Conservation (phyloP, 352 stramenopile genomes). For the Peronospora belbahrii region DNA sequence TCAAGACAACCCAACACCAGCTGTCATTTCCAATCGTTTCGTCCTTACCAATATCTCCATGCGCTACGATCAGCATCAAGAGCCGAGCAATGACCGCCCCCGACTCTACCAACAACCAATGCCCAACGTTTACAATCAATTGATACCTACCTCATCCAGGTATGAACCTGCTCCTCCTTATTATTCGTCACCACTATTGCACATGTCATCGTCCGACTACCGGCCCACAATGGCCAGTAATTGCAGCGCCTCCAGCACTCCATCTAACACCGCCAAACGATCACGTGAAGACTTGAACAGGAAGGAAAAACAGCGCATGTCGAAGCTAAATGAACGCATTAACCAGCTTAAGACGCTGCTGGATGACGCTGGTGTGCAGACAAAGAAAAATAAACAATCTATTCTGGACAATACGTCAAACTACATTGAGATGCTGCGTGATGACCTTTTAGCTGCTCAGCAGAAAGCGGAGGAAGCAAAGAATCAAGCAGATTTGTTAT, state of each 20-base stretch:
- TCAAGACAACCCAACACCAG: too few relatives aligned
- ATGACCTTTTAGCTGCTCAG: constrained; percentile 47
- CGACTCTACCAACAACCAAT: constrained; percentile 46
- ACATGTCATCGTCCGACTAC: constrained; percentile 32
- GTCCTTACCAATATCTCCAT: constrained; percentile 13
- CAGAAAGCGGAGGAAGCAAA: constrained; percentile 52
- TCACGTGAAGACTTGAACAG: constrained; percentile 75
- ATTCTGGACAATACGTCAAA: constrained; percentile 60
- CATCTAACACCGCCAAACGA: constrained; percentile 38
- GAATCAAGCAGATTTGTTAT: constrained; percentile 25
- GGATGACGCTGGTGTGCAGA: constrained; percentile 55
- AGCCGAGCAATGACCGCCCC: constrained; percentile 31
- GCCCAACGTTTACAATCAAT: constrained; percentile 29
- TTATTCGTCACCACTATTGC: constrained; percentile 37
- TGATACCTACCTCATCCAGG: constrained; percentile 32
- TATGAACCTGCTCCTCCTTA: constrained; percentile 38
- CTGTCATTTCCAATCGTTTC: background rate
- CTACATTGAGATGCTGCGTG: constrained; percentile 66
- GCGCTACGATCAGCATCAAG: constrained; percentile 22
- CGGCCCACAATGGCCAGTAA: constrained; percentile 35
- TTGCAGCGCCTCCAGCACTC: constrained; percentile 26
- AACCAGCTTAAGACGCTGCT: constrained; percentile 61
- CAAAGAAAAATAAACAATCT: constrained; percentile 81
- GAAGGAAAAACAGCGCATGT: constrained; percentile 87
- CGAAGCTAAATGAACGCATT: constrained; percentile 85